Base-by-base conservation (phyloP, 2,329 filamentous ascomycete species). In the Calonectria fujianensis region DNA sequence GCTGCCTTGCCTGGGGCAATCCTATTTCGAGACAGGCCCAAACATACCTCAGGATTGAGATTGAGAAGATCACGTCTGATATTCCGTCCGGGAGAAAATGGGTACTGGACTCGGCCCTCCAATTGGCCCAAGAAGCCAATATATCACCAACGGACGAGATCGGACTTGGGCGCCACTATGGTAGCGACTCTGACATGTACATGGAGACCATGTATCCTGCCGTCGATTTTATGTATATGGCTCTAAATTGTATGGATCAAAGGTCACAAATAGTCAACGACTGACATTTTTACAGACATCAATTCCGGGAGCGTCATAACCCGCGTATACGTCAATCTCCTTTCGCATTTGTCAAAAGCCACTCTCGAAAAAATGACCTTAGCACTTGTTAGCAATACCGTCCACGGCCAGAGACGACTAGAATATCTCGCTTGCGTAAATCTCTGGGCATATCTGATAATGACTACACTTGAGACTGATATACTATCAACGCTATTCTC, bases 261-360 rank as follows among this genome's bases (percentile, higher is more conserved):
- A 54, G 20, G 6, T 13, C 51, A 2, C 18, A 29, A 18, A 31
- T 31, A 29, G 13, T n/a, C 18, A 4, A 7, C 32, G 3, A 10
- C 51, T 54, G 14, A 54, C 14, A 10, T 31, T 54, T 32, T 16
- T 7, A 24, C 27, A 54, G 51, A 54, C 8, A 31, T 31, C 14
- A 29, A 54, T 32, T 32, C 51, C 16, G 51, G 51, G 14, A 32
- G 51, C 51, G 51, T 54, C n/a, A 54, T 54, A 32, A 54, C 51
- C 10, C 51, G 29, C 4, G 27, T 54, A 6, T 54, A 54, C 4
- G 51, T 54, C 27, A 31, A 54, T 20, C 27, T 31, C 5, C 51
- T 54, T 20, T 54, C 51, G 0, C 51, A 54, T 54, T 29, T 54
- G 13, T 54, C 51, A 14, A 54, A 31, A 6, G 9, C 27, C 14